These are phyloP conservation scores for Sphagnurus paluster DNA, from an alignment of 1,284 basidiomycete genomes.

Conservation along the genomic window DNA sequence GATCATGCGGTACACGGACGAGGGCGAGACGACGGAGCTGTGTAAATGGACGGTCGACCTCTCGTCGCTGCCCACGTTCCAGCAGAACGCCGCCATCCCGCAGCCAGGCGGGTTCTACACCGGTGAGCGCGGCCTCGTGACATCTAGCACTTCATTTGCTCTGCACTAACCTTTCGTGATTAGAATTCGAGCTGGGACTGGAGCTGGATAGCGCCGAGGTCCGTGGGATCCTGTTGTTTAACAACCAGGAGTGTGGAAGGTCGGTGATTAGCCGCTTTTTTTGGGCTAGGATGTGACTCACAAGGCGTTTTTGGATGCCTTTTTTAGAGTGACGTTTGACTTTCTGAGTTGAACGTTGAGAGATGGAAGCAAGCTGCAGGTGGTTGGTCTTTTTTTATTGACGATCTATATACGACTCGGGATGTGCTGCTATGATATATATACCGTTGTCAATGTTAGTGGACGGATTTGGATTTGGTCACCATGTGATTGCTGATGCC, in stretches of 20 bases:
- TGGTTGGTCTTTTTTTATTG: constrained; percentile 11
- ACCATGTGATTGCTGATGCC: constrained; percentile 16
- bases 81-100: constrained; percentile 57
- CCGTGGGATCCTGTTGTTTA: constrained; percentile 71
- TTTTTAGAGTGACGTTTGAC: constrained; percentile 62
- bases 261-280: constrained; percentile 43
- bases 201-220: constrained; percentile 83
- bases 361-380: constrained; percentile 14
- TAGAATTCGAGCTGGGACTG: constrained; percentile 79
- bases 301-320: no score
- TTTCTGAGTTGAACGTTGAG: constrained; percentile 52
- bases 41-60: constrained; percentile 88
- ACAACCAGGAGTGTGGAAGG: constrained; percentile 75
- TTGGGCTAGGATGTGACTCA: no score
- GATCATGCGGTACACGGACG: constrained; percentile 79
- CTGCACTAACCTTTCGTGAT: constrained; percentile 10
- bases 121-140: constrained; percentile 41
- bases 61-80: constrained; percentile 72
- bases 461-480: constrained; percentile 9
- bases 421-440: constrained; percentile 13
- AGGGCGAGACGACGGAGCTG: constrained; percentile 72
- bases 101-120: constrained; percentile 73
- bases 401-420: constrained; percentile 1
- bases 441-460: constrained; percentile 12
- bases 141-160: constrained; percentile 2